Base-by-base conservation (phyloP, 108 stramenopile genomes). In the Pseudonitzschia pungens region DNA sequence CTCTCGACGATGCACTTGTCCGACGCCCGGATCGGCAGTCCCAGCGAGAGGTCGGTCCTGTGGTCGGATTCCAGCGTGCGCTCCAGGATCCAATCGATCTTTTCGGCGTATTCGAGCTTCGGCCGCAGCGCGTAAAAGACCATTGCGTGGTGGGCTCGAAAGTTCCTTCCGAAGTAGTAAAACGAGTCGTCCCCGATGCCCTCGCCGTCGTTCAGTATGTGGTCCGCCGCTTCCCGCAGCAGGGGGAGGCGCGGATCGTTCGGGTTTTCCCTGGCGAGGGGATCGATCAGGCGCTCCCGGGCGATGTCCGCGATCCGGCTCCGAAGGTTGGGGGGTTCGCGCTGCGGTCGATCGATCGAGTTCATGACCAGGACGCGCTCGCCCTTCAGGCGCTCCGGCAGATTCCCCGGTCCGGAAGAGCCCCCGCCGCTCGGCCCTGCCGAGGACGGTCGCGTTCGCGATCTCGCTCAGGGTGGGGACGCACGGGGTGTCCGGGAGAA, bases 1-100 rank as follows among this genome's bases (percentile, higher is more conserved):
- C 76, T 81, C 60, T 85, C 84, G 7, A 15, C 43, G 6, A 69
- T 20, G 42, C 84, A 85, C 67, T 85, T 85, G 64, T 85, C 84
- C 14, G 84, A 85, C 12, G 77, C 81, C 70, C 84, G 76, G 48
- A 85, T 79, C 10, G 84, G 80, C 41, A 81, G 26, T 9, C 84
- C 81, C 58, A 81, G 36, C 9, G 72, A 26, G 18, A 67, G 41
- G 43, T 74, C 58, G 12, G 73, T 63, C 69, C 65, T 44, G 42
- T 48, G 44, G 41, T 69, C 18, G 22, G 22, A 0, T 16, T 7
- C 41, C 57, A 48, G 72, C 21, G 42, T 51, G 55, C 28, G 65
- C 15, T 57, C n/a, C 21, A 79, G 33, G 4, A 75, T 72, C 7
- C 44, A 22, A 36, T 80, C 50, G 5, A 84, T 29, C 26, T 18